phyloP scores from a whole-genome alignment of 768 basidiomycete genomes.

The Coprinellus aureogranulatus region DNA sequence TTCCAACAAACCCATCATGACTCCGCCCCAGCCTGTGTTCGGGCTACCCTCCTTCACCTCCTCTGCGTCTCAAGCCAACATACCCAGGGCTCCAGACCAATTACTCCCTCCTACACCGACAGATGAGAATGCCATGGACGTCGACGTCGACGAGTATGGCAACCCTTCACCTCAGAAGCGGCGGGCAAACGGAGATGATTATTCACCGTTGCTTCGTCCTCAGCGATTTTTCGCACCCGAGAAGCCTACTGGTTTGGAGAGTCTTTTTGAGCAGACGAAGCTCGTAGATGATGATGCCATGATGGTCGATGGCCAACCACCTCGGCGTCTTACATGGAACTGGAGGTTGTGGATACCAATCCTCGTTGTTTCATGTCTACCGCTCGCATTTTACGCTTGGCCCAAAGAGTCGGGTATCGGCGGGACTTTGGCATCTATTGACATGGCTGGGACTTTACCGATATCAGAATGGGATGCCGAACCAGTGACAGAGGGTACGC shows the following conservation, averaged over 20 bases:
- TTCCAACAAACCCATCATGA: slow-evolving; percentile 60
- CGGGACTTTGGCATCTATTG: no score
- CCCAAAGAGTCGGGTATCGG: background rate
- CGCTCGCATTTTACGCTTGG: background rate
- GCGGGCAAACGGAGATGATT: slow-evolving; percentile 28
- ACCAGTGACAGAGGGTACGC: no score
- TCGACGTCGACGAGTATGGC: no score
- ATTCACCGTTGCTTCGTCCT: slow-evolving; percentile 58
- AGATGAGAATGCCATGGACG: slow-evolving; percentile 45
- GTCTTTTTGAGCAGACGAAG: slow-evolving; percentile 60
- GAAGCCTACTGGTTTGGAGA: slow-evolving; percentile 73
- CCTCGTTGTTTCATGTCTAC: background rate
- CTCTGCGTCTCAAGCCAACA: slow-evolving; percentile 13
- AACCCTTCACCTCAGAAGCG: slow-evolving; percentile 52
- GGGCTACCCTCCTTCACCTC: slow-evolving; percentile 61
- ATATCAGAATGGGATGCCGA: no score
- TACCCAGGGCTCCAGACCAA: slow-evolving; percentile 14
- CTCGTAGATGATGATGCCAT: slow-evolving; percentile 45
- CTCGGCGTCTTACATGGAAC: slow-evolving; percentile 1
- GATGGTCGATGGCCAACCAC: slow-evolving; percentile 6
- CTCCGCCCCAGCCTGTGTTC: slow-evolving; percentile 55
- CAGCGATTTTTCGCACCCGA: slow-evolving; percentile 79
- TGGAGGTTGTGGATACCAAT: slow-evolving; percentile 3
- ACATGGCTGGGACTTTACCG: no score
- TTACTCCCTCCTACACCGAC: background rate